phyloP scores from a whole-genome alignment of 2,329 filamentous ascomycete species.

The Diplocarpon rosae region DNA sequence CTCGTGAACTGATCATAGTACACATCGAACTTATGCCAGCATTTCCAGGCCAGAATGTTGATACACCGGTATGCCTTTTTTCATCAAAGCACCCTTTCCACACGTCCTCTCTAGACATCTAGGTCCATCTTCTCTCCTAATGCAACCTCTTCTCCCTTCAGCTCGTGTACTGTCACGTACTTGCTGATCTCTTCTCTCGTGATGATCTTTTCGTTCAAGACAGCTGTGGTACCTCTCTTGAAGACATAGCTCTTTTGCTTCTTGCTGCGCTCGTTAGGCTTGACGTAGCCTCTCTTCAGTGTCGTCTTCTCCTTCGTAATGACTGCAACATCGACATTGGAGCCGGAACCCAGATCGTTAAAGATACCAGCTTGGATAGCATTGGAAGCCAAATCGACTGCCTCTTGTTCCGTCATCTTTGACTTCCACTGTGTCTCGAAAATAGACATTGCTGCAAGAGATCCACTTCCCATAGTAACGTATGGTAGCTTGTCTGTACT shows the following conservation, averaged over 20 bases:
- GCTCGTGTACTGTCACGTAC: conserved; percentile 84
- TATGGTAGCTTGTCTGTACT: conserved; percentile 98
- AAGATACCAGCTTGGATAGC: conserved; percentile 96
- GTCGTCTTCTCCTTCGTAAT: conserved; percentile 95
- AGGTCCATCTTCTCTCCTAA: conserved; percentile 62
- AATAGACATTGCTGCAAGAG: conserved; percentile 91
- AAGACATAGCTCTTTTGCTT: conserved; percentile 95
- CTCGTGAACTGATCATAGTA: conserved; percentile 12
- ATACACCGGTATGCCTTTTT: conserved; percentile 11
- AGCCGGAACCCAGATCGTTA: conserved; percentile 94
- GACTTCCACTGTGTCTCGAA: conserved; percentile 95
- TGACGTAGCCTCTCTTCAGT: conserved; percentile 84
- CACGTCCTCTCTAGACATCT: conserved; percentile 37
- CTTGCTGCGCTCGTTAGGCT: conserved; percentile 78
- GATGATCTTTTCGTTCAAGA: conserved; percentile 93
- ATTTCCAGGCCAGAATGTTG: conserved; percentile 15
- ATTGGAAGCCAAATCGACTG: conserved; percentile 71
- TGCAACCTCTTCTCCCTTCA: conserved; percentile 40
- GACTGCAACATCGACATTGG: conserved; percentile 92
- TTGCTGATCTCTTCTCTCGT: conserved; percentile 88
- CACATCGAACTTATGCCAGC: conserved; percentile 9
- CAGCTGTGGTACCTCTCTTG: conserved; percentile 82
- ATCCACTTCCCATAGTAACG: conserved; percentile 97
- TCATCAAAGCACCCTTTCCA: not conserved
- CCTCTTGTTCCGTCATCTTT: conserved; percentile 63